A percentile compares a stretch with the other conserved stretches of the same genome.
These are phyloP conservation scores for Petasospora rhodanensis DNA, from an alignment of 1,139 yeast species.

Conservation along the genomic window DNA sequence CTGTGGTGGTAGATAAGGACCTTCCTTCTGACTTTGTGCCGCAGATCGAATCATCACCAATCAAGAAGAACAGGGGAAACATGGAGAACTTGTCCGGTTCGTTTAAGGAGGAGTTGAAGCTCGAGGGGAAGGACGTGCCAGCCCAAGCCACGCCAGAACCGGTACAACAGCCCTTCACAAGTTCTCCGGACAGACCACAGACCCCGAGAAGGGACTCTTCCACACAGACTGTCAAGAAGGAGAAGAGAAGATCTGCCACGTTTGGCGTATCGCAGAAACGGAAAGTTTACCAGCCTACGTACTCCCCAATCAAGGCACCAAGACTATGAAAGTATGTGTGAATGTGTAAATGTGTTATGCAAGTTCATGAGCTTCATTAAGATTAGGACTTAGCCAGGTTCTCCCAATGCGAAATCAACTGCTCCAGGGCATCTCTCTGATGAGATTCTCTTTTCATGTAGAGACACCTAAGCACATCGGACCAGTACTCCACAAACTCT, in stretches of 20 bases:
- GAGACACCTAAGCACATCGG: constrained; percentile 36
- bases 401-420: constrained; percentile 26
- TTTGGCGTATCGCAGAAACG: constrained; percentile 25
- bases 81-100: constrained; percentile 11
- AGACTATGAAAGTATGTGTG: no score
- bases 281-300: constrained; percentile 14
- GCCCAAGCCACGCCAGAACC: no score
- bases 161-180: no score
- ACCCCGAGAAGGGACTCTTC: not conserved
- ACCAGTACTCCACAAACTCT: constrained; percentile 51
- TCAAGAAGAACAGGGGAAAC: constrained; percentile 9
- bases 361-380: no score
- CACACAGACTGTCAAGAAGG: constrained; percentile 2
- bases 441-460: constrained; percentile 37
- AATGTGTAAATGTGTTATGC: no score
- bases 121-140: no score
- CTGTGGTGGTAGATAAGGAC: no score
- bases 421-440: constrained; percentile 39
- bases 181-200: no score
- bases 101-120: constrained; percentile 9
- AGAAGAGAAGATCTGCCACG: constrained; percentile 1
- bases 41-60: constrained; percentile 2
- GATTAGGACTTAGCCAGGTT: no score
- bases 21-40: no score
- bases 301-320: constrained; percentile 23